phyloP scores from a whole-genome alignment of 495 filamentous ascomycete species.

The Penicillium ochrochloron region DNA sequence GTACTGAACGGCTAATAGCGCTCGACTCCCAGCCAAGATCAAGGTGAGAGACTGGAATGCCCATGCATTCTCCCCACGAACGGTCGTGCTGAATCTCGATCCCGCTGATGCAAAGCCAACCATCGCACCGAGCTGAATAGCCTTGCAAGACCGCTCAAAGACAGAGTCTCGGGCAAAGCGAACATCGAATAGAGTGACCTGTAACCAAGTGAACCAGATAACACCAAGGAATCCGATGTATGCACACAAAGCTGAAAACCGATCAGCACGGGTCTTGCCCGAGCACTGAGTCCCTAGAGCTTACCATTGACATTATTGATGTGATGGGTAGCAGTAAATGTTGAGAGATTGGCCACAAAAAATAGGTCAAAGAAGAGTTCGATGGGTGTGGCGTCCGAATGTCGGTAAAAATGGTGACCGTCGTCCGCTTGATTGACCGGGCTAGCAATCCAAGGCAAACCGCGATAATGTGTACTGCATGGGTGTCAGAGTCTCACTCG shows the following conservation, averaged over 20 bases:
- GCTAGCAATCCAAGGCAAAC: constrained; percentile 41
- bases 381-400: constrained; percentile 55
- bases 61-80: constrained; percentile 49
- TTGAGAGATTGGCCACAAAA: constrained; percentile 70
- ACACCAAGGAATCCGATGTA: constrained; percentile 70
- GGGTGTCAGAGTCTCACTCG: background rate
- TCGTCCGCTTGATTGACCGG: constrained; percentile 36
- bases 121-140: constrained; percentile 65
- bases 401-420: constrained; percentile 36
- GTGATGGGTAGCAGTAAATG: constrained; percentile 61
- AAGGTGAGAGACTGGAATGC: constrained; percentile 54
- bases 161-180: constrained; percentile 71
- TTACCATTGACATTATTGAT: constrained; percentile 53
- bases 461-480: constrained; percentile 2
- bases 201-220: constrained; percentile 75
- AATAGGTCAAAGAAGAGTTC: constrained; percentile 75
- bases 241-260: constrained; percentile 41
- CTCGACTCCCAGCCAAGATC: constrained; percentile 62
- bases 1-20: constrained; percentile 63
- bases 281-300: background rate
- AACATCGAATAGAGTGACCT: constrained; percentile 69
- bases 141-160: constrained; percentile 67
- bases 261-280: constrained; percentile 12
- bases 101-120: constrained; percentile 67
- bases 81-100: constrained; percentile 54